phyloP scores from a whole-genome alignment of 441 rosid genomes.

The Adansonia gregorii region DNA sequence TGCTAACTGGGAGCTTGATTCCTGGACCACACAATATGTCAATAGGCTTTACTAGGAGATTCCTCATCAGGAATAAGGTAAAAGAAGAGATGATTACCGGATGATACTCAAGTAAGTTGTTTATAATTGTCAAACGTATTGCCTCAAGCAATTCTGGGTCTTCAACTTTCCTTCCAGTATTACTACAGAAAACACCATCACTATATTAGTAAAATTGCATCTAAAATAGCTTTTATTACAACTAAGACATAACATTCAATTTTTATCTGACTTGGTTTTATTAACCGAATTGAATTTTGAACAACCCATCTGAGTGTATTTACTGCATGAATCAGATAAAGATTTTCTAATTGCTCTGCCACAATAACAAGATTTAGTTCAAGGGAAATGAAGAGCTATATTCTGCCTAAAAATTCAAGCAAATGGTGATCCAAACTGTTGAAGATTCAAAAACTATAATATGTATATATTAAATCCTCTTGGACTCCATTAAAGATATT shows the following conservation, averaged over 20 bases:
- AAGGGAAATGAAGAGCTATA: not conserved
- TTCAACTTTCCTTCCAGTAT: conserved; percentile 90
- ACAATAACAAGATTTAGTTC: not conserved
- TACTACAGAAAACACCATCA: conserved; percentile 50
- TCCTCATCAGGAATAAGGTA: conserved; percentile 12
- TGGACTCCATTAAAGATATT: not conserved
- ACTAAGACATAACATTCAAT: not conserved
- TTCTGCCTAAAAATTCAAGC: not conserved
- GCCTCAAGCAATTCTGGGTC: conserved; percentile 97
- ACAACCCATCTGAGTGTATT: not conserved
- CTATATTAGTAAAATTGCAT: conserved; percentile 23
- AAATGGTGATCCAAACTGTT: not conserved
- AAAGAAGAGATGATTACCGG: conserved; percentile 61
- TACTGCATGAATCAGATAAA: not conserved
- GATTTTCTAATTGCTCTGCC: not conserved
- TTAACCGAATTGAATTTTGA: not conserved
- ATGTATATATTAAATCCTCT: not conserved
- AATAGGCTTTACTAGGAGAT: conserved; percentile 20
- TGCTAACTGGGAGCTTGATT: conserved; percentile 93
- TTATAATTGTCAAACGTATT: conserved; percentile 90
- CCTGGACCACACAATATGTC: conserved; percentile 54
- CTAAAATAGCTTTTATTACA: conserved; percentile 15
- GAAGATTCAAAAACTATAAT: not conserved
- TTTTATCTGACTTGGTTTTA: not conserved
- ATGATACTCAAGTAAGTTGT: conserved; percentile 86